Evolutionary conservation across 2,329 filamentous ascomycete genomes (phyloP).

Genomic region (Parastagonospora nodorum): DNA sequence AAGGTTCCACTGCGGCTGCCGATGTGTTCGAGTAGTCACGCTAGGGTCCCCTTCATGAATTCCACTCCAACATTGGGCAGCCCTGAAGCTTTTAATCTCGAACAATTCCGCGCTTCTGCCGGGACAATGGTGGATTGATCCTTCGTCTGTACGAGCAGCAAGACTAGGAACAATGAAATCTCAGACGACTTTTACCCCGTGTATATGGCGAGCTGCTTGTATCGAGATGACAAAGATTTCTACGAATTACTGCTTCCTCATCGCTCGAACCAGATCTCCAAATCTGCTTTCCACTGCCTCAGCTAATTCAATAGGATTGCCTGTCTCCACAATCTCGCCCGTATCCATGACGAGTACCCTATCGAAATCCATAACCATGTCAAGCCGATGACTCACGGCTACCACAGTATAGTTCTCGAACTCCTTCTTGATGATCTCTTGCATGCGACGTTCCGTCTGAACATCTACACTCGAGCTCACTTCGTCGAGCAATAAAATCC

Average conservation of each 20-base stretch:
- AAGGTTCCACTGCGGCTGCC: neutral
- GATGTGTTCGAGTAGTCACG: too few relatives aligned
- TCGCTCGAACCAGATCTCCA: neutral
- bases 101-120: too few relatives aligned
- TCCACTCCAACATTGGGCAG: too few relatives aligned
- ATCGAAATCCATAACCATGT: conserved; percentile 28
- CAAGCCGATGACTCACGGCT: conserved; percentile 21
- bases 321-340: conserved; percentile 51
- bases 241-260: too few relatives aligned
- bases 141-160: too few relatives aligned
- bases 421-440: conserved; percentile 56
- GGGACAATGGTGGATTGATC: too few relatives aligned
- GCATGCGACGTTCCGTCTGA: conserved; percentile 61
- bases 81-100: too few relatives aligned
- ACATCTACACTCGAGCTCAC: conserved; percentile 55
- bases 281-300: neutral
- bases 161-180: too few relatives aligned
- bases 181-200: too few relatives aligned
- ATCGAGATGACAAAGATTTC: too few relatives aligned
- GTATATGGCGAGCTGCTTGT: too few relatives aligned
- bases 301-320: conserved; percentile 8
- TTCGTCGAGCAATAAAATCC: conserved; percentile 27
- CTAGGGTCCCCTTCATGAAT: too few relatives aligned
- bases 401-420: conserved; percentile 48
- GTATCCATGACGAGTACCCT: conserved; percentile 37